These are phyloP conservation scores for Lasiosphaeria ovina DNA, from an alignment of 495 filamentous ascomycete species.

Conservation along the genomic window DNA sequence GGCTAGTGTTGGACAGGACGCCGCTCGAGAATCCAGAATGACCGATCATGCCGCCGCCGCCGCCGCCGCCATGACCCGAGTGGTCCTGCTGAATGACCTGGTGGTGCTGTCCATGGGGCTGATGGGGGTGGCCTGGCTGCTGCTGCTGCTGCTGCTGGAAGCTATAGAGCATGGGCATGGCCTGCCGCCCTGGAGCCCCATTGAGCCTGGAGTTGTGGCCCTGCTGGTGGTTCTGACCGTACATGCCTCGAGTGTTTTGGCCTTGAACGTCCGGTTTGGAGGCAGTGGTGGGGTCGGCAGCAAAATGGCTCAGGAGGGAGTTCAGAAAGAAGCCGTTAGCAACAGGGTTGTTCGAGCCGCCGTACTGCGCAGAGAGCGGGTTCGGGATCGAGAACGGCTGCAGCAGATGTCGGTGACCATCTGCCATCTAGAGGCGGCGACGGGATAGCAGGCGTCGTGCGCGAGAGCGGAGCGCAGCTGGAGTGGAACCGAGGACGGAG, in stretches of 20 bases:
- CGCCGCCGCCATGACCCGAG: constrained; percentile 53
- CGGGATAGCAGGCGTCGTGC: constrained; percentile 5
- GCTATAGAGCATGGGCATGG: constrained; percentile 61
- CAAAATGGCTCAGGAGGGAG: constrained; percentile 32
- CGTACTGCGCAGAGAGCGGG: constrained; percentile 27
- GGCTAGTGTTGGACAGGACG: constrained; percentile 67
- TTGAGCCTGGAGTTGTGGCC: constrained; percentile 72
- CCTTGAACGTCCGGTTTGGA: constrained; percentile 69
- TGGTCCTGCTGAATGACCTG: constrained; percentile 72
- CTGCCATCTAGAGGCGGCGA: constrained; percentile 64
- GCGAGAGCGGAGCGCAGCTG: neutral
- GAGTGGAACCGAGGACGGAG: neutral
- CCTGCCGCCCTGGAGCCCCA: constrained; percentile 48
- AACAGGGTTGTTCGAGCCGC: constrained; percentile 23
- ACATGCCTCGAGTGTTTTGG: constrained; percentile 75
- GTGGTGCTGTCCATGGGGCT: constrained; percentile 73
- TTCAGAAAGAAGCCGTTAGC: constrained; percentile 30
- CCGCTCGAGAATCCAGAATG: constrained; percentile 80
- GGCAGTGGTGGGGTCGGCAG: constrained; percentile 37
- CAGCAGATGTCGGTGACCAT: constrained; percentile 74
- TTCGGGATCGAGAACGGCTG: constrained; percentile 45
- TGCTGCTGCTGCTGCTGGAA: constrained; percentile 62
- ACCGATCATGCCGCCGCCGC: constrained; percentile 52
- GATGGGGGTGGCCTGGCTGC: constrained; percentile 63
- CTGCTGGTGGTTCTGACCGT: constrained; percentile 74